These are phyloP conservation scores for Athelia psychrophila DNA, from an alignment of 1,284 basidiomycete species.

Conservation along the genomic window DNA sequence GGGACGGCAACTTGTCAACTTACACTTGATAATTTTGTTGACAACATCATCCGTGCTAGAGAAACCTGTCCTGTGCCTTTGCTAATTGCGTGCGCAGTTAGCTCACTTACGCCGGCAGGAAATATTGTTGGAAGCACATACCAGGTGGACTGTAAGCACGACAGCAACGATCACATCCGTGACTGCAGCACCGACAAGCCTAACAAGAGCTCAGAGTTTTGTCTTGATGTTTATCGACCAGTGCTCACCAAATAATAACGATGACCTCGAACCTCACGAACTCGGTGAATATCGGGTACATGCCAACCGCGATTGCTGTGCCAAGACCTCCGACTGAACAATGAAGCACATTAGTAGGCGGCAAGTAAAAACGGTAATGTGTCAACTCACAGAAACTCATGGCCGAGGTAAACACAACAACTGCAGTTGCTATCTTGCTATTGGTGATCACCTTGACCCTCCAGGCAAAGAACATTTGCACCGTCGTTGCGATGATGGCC, in stretches of 20 bases:
- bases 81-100: not conserved
- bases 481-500: constrained; percentile 30
- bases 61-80: constrained; percentile 36
- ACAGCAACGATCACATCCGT: not conserved
- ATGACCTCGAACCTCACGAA: constrained; percentile 28
- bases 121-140: not conserved
- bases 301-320: constrained; percentile 20
- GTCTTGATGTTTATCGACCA: not conserved
- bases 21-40: constrained; percentile 38
- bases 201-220: not conserved
- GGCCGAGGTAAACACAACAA: too few relatives aligned
- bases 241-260: constrained; percentile 10
- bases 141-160: constrained; percentile 4
- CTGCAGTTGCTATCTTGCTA: too few relatives aligned
- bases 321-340: constrained; percentile 25
- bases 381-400: constrained; percentile 12
- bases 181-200: not conserved
- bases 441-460: constrained; percentile 30
- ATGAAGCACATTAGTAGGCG: not conserved
- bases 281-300: constrained; percentile 25
- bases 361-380: not conserved
- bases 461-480: constrained; percentile 38
- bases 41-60: constrained; percentile 31
- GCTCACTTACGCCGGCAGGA: constrained; percentile 1
- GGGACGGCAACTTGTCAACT: constrained; percentile 9